These are phyloP conservation scores for Marsdenia floribunda DNA, from an alignment of 257 asterid genomes.

Conservation along the genomic window DNA sequence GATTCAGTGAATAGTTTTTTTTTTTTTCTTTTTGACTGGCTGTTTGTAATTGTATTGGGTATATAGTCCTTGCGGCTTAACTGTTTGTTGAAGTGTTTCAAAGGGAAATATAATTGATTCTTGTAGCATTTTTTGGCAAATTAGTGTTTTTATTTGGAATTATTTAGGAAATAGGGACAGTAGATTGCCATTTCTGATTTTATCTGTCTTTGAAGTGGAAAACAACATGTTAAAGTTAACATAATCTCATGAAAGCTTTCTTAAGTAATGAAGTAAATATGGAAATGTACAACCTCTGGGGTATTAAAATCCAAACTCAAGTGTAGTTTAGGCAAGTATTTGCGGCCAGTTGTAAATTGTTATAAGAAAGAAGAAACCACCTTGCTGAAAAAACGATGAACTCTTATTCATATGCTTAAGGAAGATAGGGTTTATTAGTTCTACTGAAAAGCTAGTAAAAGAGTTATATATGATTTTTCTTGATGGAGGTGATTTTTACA, in stretches of 20 bases:
- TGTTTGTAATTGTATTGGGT: neutral
- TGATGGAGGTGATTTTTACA: neutral
- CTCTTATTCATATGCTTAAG: neutral
- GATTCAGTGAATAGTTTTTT: neutral
- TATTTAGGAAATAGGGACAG: neutral
- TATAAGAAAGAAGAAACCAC: neutral
- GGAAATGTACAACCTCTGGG: neutral
- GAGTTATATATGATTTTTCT: neutral
- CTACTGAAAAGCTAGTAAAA: neutral
- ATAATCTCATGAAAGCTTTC: neutral
- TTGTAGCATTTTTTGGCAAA: neutral
- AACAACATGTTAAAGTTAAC: neutral
- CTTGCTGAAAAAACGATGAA: neutral
- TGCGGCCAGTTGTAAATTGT: neutral
- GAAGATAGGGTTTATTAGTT: neutral
- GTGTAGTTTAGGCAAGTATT: neutral
- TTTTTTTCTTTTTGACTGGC: neutral
- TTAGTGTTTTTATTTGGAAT: neutral
- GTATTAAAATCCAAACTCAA: neutral
- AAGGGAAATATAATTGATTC: neutral
- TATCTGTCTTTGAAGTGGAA: neutral
- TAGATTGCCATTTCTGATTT: neutral
- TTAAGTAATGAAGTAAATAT: neutral
- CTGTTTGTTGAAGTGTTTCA: constrained; percentile 12
- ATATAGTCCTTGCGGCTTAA: neutral